Base-by-base conservation (phyloP, 306 rosid species). In the Prunus campanulata region DNA sequence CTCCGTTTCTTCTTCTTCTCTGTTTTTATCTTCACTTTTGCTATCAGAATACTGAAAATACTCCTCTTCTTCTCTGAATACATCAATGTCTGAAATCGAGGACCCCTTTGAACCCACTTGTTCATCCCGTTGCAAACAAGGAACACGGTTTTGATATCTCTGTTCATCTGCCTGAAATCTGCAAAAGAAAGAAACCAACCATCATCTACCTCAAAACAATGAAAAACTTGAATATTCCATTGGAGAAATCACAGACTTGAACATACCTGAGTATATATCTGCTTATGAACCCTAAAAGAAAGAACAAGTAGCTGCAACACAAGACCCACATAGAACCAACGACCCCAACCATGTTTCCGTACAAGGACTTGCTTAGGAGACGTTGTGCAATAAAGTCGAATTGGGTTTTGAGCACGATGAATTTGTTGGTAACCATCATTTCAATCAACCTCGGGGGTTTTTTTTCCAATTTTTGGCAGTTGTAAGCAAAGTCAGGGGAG, bases 211-310 rank as follows among this genome's bases (percentile, higher is more conserved):
- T 71, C 1, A 61, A 59, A 16, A 1, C 20, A 16, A 48, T 25
- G 52, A 76, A 62, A 73, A 77, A 16, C 14, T 27, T 4, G 39
- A 74, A 75, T 69, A 0, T 3, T 5, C 14, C 70, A 44, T 0
- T 16, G 78, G 70, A 4, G 65, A 64, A n/a, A 48, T 52, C 46
- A 76, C 24, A 81, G 7, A 81, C 10, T 47, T 68, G 60, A 35
- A 1, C 83, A 74, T 79, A 91, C 95, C 97, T 91, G 81, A 57
- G 64, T 8, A 90, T 29, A 44, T 66, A 77, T 80, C 59, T 76
- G 71, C 77, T 67, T 11, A 85, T 27, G 50, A 87, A 71, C 39
- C 90, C 88, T 60, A 86, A 78, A 11, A 80, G 82, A 62, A 46
- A 76, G 24, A 80, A 67, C 29, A 85, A 71, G 81, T 27, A 79